Conservation (phyloP, 345 rosid species). For the Psidium friedrichsthalianum region DNA sequence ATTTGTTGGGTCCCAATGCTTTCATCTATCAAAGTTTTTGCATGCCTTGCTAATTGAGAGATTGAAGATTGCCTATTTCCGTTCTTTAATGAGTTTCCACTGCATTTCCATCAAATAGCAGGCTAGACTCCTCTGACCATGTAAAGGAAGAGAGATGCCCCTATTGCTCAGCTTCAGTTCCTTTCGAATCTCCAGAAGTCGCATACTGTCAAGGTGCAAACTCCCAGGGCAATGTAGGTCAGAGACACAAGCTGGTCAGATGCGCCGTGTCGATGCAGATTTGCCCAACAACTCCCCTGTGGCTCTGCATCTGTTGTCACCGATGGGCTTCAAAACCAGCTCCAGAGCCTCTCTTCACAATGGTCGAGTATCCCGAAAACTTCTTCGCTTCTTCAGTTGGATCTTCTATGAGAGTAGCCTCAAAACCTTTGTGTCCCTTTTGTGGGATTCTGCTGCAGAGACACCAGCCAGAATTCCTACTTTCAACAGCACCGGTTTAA, state of each 20-base stretch:
- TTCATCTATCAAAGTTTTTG: not conserved
- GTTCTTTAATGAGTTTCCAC: not conserved
- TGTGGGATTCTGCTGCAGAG: slow-evolving; percentile 73
- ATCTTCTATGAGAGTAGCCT: slow-evolving; percentile 6
- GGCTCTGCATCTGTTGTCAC: slow-evolving; percentile 87
- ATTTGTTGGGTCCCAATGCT: not conserved
- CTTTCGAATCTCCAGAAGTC: slow-evolving; percentile 57
- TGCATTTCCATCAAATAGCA: slow-evolving; percentile 5
- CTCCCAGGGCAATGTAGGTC: slow-evolving; percentile 1
- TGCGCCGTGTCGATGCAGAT: slow-evolving; percentile 75
- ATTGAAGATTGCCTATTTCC: not conserved
- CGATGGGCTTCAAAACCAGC: slow-evolving; percentile 41
- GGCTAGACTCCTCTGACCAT: slow-evolving; percentile 9
- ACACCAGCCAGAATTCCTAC: slow-evolving; percentile 55
- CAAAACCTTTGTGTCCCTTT: slow-evolving; percentile 58
- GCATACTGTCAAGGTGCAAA: slow-evolving; percentile 39
- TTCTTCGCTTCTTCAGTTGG: slow-evolving; percentile 15
- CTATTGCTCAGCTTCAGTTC: slow-evolving; percentile 48
- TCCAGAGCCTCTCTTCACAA: slow-evolving; percentile 35
- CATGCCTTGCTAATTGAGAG: not conserved
- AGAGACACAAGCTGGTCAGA: slow-evolving; percentile 54
- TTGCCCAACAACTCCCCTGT: slow-evolving; percentile 44
- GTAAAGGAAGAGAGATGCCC: slow-evolving; percentile 56
- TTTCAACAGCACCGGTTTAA: slow-evolving; percentile 7
- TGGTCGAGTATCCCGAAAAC: slow-evolving; percentile 40